phyloP scores from a whole-genome alignment of 2,329 filamentous ascomycete genomes.

The Fusarium solani-melongenae region DNA sequence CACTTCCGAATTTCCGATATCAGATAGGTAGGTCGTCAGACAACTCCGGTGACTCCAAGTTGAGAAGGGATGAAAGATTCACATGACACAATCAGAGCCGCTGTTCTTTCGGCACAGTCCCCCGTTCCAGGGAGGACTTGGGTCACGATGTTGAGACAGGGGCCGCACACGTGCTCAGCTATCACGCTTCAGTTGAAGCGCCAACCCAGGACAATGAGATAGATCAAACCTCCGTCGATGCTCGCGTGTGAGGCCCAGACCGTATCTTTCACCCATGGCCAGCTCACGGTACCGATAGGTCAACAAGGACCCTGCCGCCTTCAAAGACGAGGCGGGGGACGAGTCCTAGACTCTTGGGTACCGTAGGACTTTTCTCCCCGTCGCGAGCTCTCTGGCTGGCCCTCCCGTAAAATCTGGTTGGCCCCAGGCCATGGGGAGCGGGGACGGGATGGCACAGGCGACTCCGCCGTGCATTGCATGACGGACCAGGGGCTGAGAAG shows the following conservation, averaged over 20 bases:
- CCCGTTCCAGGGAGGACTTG: not conserved
- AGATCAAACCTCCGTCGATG: not conserved
- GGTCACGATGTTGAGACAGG: slow-evolving; percentile 5
- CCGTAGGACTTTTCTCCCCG: slow-evolving; percentile 32
- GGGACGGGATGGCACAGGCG: slow-evolving; percentile 33
- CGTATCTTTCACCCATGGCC: slow-evolving; percentile 1
- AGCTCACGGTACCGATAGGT: not conserved
- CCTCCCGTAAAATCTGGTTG: slow-evolving; percentile 7
- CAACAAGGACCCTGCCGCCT: not conserved
- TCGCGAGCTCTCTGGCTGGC: slow-evolving; percentile 21
- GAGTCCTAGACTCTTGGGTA: slow-evolving; percentile 31
- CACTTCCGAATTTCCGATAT: not conserved
- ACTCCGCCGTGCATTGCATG: slow-evolving; percentile 38
- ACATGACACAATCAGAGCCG: not conserved
- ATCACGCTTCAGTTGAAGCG: not conserved
- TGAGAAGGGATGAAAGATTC: not conserved
- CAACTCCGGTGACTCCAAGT: not conserved
- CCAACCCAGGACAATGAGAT: not conserved
- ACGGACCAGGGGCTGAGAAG: slow-evolving; percentile 32
- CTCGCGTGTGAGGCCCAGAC: not conserved
- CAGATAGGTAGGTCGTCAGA: not conserved
- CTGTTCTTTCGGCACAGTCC: not conserved
- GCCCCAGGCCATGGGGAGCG: slow-evolving; percentile 14
- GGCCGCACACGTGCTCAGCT: slow-evolving; percentile 28
- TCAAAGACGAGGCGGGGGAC: not conserved